These are phyloP conservation scores for Pseudocercospora macadamiae DNA, from an alignment of 2,329 filamentous ascomycete species.

Conservation along the genomic window DNA sequence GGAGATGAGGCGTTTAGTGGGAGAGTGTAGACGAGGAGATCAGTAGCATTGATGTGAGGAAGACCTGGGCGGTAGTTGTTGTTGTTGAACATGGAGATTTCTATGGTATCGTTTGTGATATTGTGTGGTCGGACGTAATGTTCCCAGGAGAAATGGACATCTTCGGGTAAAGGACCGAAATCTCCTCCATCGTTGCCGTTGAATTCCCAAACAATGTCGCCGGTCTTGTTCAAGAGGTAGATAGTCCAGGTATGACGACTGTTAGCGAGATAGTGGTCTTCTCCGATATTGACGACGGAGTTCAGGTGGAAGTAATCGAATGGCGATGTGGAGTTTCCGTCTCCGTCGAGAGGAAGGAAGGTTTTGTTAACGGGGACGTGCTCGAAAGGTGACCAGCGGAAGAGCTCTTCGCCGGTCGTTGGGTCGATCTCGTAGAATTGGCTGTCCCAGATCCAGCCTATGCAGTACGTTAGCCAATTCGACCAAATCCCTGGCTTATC, in stretches of 20 bases:
- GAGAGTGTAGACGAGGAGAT: conserved; percentile 24
- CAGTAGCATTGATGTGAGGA: conserved; percentile 9
- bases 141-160: conserved; percentile 31
- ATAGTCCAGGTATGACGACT: conserved; percentile 30
- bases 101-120: conserved; percentile 19
- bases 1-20: conserved; percentile 7
- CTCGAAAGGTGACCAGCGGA: conserved; percentile 46
- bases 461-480: background rate
- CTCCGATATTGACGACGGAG: conserved; percentile 26
- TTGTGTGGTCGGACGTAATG: conserved; percentile 31
- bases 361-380: conserved; percentile 33
- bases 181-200: conserved; percentile 28
- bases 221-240: conserved; percentile 26
- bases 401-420: conserved; percentile 44
- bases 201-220: conserved; percentile 30
- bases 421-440: conserved; percentile 50
- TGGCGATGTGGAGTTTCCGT: conserved; percentile 14
- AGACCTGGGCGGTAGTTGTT: conserved; percentile 23
- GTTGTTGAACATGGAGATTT: conserved; percentile 31
- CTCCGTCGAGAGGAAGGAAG: conserved; percentile 6
- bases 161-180: conserved; percentile 25
- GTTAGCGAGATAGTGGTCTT: conserved; percentile 31
- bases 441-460: conserved; percentile 40
- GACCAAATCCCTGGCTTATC: background rate
- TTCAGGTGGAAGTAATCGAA: conserved; percentile 37